Evolutionary conservation across 768 basidiomycete genomes (phyloP).

Genomic region (Macrolepiota fuliginosa): DNA sequence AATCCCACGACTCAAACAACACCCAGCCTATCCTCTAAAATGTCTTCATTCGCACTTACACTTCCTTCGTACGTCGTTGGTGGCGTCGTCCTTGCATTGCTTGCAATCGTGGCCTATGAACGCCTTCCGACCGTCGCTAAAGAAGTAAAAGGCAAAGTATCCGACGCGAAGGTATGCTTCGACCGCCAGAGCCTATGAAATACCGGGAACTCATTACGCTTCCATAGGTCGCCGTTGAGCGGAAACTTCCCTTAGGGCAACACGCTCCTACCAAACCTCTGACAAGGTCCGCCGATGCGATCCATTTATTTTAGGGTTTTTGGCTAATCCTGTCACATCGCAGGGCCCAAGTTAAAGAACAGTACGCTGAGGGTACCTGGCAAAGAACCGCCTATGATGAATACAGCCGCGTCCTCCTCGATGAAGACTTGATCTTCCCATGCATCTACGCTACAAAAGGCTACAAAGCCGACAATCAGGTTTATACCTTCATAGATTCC

Average conservation of each 20-base stretch:
- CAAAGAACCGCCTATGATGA: slow-evolving; percentile 20
- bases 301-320: neutral
- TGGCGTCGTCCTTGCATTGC: slow-evolving; percentile 2
- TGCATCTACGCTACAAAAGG: slow-evolving; percentile 23
- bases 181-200: too few relatives aligned
- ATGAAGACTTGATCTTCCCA: slow-evolving; percentile 21
- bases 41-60: neutral
- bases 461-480: slow-evolving; percentile 21
- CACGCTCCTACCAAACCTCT: neutral
- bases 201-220: neutral
- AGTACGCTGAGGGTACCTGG: slow-evolving; percentile 19
- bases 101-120: neutral
- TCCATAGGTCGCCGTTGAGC: slow-evolving; percentile 2
- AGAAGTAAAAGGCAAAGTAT: slow-evolving; percentile 2
- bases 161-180: slow-evolving; percentile 6
- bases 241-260: slow-evolving; percentile 1
- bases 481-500: slow-evolving; percentile 19
- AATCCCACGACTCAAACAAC: neutral
- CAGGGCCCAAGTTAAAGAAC: slow-evolving; percentile 14
- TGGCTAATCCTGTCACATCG: neutral
- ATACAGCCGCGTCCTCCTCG: slow-evolving; percentile 17
- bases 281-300: neutral
- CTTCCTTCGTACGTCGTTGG: slow-evolving; percentile 6
- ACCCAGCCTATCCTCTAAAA: neutral
- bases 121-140: slow-evolving; percentile 6